Percentiles rank a stretch among this genome's conserved stretches.
Conservation (phyloP, 2,329 filamentous ascomycete genomes). For the Cytospora piceae region DNA sequence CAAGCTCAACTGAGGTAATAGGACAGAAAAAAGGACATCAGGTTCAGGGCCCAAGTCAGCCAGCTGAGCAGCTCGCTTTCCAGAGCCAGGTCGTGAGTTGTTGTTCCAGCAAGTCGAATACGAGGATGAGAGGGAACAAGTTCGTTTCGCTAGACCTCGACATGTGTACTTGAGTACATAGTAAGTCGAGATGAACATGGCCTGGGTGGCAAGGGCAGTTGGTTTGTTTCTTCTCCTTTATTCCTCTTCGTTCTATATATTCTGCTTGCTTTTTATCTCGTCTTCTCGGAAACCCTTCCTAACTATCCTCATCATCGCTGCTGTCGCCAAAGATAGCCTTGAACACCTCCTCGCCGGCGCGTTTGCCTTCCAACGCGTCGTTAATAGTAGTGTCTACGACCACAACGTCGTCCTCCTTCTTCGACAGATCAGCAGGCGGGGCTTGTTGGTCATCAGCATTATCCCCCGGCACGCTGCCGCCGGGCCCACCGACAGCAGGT, state of each 20-base stretch:
- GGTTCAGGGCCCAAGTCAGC: too few relatives aligned
- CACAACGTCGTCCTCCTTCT: conserved; percentile 36
- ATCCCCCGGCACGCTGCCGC: conserved; percentile 11
- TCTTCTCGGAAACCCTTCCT: not conserved
- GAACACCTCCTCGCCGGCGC: conserved; percentile 81
- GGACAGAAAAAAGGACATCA: too few relatives aligned
- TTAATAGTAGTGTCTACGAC: conserved; percentile 74
- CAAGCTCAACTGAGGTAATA: too few relatives aligned
- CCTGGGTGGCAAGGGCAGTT: not conserved
- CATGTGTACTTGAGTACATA: too few relatives aligned
- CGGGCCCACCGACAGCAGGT: not conserved
- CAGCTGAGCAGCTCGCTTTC: too few relatives aligned
- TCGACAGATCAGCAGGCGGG: conserved; percentile 10
- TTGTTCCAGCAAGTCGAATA: too few relatives aligned
- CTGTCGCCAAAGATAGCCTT: conserved; percentile 93
- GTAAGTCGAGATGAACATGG: too few relatives aligned
- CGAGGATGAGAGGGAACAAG: too few relatives aligned
- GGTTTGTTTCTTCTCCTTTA: not conserved
- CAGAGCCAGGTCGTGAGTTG: too few relatives aligned
- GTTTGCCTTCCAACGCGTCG: conserved; percentile 73
- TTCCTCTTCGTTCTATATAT: not conserved
- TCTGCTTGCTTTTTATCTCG: not conserved
- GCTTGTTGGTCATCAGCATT: conserved; percentile 7
- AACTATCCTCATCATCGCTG: conserved; percentile 61
- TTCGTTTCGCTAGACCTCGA: too few relatives aligned